phyloP scores from a whole-genome alignment of 2,329 filamentous ascomycete species.

The Neofusicoccum kwambonambiense region DNA sequence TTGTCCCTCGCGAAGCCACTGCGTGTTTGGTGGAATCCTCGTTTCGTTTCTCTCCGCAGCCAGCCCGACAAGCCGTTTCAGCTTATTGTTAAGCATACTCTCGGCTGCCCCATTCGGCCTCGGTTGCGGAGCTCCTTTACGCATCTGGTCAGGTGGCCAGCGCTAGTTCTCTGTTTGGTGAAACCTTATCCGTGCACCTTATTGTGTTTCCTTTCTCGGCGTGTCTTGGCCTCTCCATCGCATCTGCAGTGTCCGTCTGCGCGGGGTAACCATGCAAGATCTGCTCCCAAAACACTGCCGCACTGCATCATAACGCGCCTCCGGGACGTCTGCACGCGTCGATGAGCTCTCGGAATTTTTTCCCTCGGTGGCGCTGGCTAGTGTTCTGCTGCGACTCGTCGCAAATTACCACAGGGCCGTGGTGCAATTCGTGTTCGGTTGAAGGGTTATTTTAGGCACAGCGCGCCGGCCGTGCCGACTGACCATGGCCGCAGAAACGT shows the following conservation, averaged over 20 bases:
- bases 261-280: background rate
- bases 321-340: background rate
- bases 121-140: background rate
- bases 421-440: background rate
- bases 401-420: constrained; percentile 3
- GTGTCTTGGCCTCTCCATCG: background rate
- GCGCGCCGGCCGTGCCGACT: background rate
- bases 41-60: background rate
- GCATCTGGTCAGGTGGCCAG: background rate
- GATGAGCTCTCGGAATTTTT: background rate
- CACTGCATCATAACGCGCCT: background rate
- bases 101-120: background rate
- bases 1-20: background rate
- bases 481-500: background rate
- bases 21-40: constrained; percentile 1
- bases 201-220: background rate
- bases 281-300: no score
- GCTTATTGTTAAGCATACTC: constrained; percentile 7
- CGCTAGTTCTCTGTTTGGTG: background rate
- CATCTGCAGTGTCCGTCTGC: background rate
- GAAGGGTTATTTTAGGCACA: background rate
- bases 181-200: constrained; percentile 9
- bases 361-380: background rate
- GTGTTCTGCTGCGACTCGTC: background rate
- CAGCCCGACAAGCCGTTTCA: constrained; percentile 1